Percentiles rank a stretch among this genome's conserved stretches.
Conservation (phyloP, 208 protist species). For the Polymyxa betae region DNA sequence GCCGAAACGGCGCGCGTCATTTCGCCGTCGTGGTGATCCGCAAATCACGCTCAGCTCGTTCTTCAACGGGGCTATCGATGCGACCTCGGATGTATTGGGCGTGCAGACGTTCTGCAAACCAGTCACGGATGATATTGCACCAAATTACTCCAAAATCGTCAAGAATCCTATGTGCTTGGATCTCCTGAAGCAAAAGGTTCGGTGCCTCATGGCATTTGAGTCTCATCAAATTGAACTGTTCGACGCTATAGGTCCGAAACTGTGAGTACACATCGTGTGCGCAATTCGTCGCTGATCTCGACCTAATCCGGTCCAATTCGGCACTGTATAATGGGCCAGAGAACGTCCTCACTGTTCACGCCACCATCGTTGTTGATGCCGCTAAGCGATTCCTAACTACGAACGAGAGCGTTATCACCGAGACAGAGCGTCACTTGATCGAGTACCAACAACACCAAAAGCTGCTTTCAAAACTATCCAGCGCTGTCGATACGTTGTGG, state of each 20-base stretch:
- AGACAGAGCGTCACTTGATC: slow-evolving; percentile 32
- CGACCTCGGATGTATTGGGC: slow-evolving; percentile 6
- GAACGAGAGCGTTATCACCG: neutral
- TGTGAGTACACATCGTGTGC: slow-evolving; percentile 24
- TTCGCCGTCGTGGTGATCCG: slow-evolving; percentile 21
- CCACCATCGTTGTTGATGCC: slow-evolving; percentile 38
- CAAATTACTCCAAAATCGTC: slow-evolving; percentile 43
- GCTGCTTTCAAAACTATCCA: neutral
- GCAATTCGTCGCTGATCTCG: slow-evolving; percentile 23
- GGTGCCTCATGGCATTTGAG: neutral
- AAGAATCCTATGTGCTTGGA: slow-evolving; percentile 31
- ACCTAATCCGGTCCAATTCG: slow-evolving; percentile 37
- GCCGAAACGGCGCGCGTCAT: neutral
- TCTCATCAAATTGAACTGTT: neutral
- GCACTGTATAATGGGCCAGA: slow-evolving; percentile 30
- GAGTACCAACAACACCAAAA: slow-evolving; percentile 26
- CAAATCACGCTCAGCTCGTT: slow-evolving; percentile 40
- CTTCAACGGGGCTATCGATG: slow-evolving; percentile 36
- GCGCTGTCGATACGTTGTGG: neutral
- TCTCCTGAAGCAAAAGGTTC: slow-evolving; percentile 48
- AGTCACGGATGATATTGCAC: slow-evolving; percentile 46
- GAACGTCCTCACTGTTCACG: neutral
- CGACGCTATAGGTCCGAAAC: neutral
- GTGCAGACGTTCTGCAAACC: slow-evolving; percentile 25
- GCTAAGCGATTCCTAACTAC: neutral